Evolutionary conservation across 352 stramenopile genomes (phyloP).

Genomic region (Globisporangium lucens): DNA sequence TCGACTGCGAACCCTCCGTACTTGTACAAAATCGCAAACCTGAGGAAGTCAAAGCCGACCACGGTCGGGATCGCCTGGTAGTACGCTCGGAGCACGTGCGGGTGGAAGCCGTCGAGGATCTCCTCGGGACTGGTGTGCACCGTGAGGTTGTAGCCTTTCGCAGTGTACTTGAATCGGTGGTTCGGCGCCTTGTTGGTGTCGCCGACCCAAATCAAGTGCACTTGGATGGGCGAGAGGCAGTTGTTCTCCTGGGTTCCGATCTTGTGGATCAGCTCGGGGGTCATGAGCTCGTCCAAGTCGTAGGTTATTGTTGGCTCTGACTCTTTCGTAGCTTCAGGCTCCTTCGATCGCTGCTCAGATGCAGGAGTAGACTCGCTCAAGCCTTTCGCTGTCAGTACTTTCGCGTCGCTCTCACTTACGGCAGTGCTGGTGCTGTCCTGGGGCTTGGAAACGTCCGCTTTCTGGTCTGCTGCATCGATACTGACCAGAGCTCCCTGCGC

Average conservation of each 20-base stretch:
- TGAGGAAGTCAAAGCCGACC: slow-evolving; percentile 20
- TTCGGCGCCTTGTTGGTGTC: background rate
- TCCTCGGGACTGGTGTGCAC: slow-evolving; percentile 13
- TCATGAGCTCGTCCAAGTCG: slow-evolving; percentile 11
- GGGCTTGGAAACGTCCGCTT: no score
- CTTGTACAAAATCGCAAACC: slow-evolving; percentile 22
- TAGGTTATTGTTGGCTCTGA: background rate
- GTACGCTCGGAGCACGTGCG: slow-evolving; percentile 9
- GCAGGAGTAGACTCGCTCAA: no score
- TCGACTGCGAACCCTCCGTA: slow-evolving; percentile 15
- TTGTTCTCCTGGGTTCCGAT: background rate
- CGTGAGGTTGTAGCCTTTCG: slow-evolving; percentile 13
- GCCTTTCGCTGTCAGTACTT: no score
- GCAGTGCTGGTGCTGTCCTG: no score
- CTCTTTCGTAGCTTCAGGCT: no score
- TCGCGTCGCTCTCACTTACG: no score
- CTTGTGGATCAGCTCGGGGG: background rate
- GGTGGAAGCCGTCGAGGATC: slow-evolving; percentile 17
- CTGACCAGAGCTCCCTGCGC: no score
- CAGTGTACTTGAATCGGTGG: no score
- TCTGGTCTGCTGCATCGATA: no score
- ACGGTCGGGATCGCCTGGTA: slow-evolving; percentile 9
- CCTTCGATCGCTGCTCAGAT: no score
- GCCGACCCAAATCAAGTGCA: slow-evolving; percentile 19
- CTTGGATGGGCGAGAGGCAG: slow-evolving; percentile 4